Percentiles rank a stretch among this genome's conserved stretches.
Conservation (phyloP, 345 rosid genomes). For the Cardamine occulta region DNA sequence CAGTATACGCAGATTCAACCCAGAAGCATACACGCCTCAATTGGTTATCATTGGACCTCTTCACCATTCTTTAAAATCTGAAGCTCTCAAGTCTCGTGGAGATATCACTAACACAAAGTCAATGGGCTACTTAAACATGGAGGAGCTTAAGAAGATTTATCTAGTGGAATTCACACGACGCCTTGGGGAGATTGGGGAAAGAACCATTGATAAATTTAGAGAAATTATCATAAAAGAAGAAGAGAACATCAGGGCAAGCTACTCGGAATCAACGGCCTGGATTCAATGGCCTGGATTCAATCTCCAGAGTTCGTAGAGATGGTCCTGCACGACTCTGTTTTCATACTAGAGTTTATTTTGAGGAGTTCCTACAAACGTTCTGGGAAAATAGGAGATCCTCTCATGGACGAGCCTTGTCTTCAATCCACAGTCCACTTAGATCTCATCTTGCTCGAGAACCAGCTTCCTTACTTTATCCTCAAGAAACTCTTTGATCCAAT, state of each 20-base stretch:
- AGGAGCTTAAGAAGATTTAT: background rate
- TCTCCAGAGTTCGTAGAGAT: conserved; percentile 1
- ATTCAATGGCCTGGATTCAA: background rate
- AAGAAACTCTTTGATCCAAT: conserved; percentile 2
- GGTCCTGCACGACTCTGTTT: conserved; percentile 27
- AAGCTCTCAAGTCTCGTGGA: background rate
- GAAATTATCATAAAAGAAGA: background rate
- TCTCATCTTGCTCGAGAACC: conserved; percentile 37
- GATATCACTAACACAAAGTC: conserved; percentile 4
- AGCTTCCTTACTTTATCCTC: conserved; percentile 39
- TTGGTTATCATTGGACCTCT: conserved; percentile 10
- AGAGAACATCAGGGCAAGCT: conserved; percentile 19
- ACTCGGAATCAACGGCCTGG: conserved; percentile 19
- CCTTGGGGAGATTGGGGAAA: background rate
- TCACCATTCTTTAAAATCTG: background rate
- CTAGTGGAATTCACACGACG: background rate
- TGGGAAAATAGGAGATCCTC: background rate
- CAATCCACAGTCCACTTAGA: background rate
- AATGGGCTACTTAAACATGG: conserved; percentile 13
- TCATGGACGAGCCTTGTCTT: conserved; percentile 14
- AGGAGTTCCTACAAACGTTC: background rate
- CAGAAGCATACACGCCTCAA: conserved; percentile 19
- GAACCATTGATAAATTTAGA: background rate
- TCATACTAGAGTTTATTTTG: conserved; percentile 11
- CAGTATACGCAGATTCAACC: background rate